Base-by-base conservation (phyloP, 2,329 filamentous ascomycete species). In the Cercospora beticola region DNA sequence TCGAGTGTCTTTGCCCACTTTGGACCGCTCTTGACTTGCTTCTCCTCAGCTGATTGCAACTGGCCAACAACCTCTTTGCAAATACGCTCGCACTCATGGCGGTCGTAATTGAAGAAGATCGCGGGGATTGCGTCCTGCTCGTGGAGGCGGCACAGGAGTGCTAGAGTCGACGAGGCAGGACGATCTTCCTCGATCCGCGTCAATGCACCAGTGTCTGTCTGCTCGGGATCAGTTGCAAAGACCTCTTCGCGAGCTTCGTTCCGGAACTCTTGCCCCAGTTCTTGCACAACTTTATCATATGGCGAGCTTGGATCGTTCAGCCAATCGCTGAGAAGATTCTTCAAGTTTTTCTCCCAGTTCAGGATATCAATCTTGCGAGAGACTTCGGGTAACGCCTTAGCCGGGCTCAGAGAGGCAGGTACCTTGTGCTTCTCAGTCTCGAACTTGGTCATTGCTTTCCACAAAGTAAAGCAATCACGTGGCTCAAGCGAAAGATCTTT, bases 91-190 rank as follows among this genome's bases (percentile, higher is more conserved):
- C 92, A 94, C 31, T 81, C 78, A 1, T 78, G 78, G 59, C 90
- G 87, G 71, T 93, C 89, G 73, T 92, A 94, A 75, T 92, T 92
- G 82, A 94, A 94, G 1, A 93, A 78, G 12, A 94, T 88, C 0
- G 89, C 91, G 0, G 91, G 92, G 0, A 94, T 82, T 0, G 89
- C 90, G 65, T 87, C 85, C 66, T 88, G 86, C 16, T 83, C 81
- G 60, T 92, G 86, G 0, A 93, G 82, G 33, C 88, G 84, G 16
- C 81, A 83, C 0, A 90, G 81, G 31, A 92, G 79, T 1, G 87
- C 84, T 18, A 91, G 79, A 3, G 85, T 87, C 9, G 84, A 86
- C 23, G 75, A 73, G 31, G 78, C 73, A 18, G 62, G 30, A 23
- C 61, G 33, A 65, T 67, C 60, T 40, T 62, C 61, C 1, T 40